Percentiles rank a stretch among this genome's conserved stretches.
These are phyloP conservation scores for Penicillium sp. DNA, from an alignment of 2,329 filamentous ascomycete species.

Conservation along the genomic window DNA sequence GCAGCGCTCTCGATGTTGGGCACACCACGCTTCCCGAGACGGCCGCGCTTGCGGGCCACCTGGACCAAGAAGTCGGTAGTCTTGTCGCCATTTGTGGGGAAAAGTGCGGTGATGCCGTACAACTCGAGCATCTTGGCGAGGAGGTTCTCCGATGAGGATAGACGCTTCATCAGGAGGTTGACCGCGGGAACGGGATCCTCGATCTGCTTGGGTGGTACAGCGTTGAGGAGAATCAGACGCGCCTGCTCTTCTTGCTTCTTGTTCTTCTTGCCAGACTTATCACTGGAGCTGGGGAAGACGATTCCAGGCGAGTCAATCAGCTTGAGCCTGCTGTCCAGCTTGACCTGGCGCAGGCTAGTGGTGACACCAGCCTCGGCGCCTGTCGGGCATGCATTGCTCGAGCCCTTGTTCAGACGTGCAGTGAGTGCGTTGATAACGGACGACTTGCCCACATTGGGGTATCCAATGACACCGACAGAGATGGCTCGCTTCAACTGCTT, in stretches of 20 bases:
- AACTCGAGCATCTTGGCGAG: constrained; percentile 70
- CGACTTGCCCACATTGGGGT: constrained; percentile 92
- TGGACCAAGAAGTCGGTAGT: constrained; percentile 90
- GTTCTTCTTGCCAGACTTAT: constrained; percentile 47
- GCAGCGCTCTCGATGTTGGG: constrained; percentile 82
- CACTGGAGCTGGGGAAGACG: constrained; percentile 64
- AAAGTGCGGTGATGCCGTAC: constrained; percentile 74
- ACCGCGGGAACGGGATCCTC: constrained; percentile 85
- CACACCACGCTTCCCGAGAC: constrained; percentile 78
- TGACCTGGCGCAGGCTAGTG: constrained; percentile 77
- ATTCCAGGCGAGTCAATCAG: constrained; percentile 90
- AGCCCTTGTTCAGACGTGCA: constrained; percentile 59
- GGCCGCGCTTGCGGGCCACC: constrained; percentile 83
- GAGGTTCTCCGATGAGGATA: constrained; percentile 64
- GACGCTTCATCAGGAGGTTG: constrained; percentile 67
- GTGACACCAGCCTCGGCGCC: constrained; percentile 90
- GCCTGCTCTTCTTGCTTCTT: constrained; percentile 65
- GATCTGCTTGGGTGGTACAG: constrained; percentile 86
- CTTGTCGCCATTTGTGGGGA: constrained; percentile 60
- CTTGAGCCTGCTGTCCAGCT: constrained; percentile 88
- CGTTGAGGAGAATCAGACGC: constrained; percentile 77
- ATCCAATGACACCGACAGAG: constrained; percentile 86
- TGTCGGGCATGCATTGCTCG: constrained; percentile 65
- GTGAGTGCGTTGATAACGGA: constrained; percentile 92
- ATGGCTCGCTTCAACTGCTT: constrained; percentile 81